phyloP scores from a whole-genome alignment of 768 basidiomycete genomes.

The Pholiota molesta region DNA sequence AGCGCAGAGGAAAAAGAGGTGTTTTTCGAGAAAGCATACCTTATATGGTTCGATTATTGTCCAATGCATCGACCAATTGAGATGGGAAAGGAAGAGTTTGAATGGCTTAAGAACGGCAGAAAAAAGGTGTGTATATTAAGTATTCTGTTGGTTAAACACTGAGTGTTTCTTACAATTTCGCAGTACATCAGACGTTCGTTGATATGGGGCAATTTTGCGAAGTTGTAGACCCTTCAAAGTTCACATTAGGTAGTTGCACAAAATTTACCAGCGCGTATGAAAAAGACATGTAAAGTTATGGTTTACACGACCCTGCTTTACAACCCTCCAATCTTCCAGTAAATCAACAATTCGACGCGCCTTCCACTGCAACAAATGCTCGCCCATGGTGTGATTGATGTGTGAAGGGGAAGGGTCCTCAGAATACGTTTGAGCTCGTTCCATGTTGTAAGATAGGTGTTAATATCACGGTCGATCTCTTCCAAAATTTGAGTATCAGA shows the following conservation, averaged over 20 bases:
- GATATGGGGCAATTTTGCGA: not conserved
- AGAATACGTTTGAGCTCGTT: not conserved
- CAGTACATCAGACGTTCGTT: not conserved
- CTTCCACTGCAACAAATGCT: not conserved
- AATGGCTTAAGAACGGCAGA: not conserved
- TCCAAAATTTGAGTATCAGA: not conserved
- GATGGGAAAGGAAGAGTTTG: not conserved
- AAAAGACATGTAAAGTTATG: no score
- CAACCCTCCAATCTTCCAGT: not conserved
- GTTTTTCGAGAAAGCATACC: not conserved
- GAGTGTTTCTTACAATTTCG: no score
- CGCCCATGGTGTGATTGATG: not conserved
- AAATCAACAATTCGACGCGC: not conserved
- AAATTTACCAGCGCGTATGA: no score
- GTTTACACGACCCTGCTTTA: not conserved
- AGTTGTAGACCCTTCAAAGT: no score
- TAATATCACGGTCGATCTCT: not conserved
- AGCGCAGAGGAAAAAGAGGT: not conserved
- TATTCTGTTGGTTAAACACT: no score
- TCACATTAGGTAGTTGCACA: no score
- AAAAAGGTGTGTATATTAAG: not conserved
- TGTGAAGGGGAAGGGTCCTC: not conserved
- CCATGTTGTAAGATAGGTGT: not conserved
- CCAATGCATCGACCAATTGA: not conserved
- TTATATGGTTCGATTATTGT: not conserved